Evolutionary conservation across 768 basidiomycete genomes (phyloP).

Genomic region (Lepiota subincarnata): DNA sequence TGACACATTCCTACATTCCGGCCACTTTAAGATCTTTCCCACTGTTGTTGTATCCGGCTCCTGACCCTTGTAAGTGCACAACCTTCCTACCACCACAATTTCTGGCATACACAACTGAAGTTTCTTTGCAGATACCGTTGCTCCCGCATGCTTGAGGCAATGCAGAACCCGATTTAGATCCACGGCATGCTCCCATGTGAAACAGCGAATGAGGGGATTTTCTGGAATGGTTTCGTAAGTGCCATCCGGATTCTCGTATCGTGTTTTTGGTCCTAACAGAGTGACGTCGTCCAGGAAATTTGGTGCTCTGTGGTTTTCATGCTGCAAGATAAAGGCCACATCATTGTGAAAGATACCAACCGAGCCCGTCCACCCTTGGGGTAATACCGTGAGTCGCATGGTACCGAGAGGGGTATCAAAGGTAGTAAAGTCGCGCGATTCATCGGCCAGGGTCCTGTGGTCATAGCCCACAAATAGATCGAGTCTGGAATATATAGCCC

Average conservation of each 20-base stretch:
- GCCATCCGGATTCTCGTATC: conserved; percentile 24
- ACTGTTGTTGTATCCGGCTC: conserved; percentile 20
- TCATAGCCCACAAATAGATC: conserved; percentile 36
- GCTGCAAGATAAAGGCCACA: conserved; percentile 27
- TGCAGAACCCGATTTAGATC: too few relatives aligned
- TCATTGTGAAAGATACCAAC: conserved; percentile 27
- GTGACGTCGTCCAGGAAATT: conserved; percentile 31
- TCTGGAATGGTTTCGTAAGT: conserved; percentile 18
- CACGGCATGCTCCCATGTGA: too few relatives aligned
- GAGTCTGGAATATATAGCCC: conserved; percentile 20
- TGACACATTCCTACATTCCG: conserved; percentile 13
- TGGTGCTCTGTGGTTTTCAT: conserved; percentile 23
- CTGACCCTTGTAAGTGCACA: conserved; percentile 22
- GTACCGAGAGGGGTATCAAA: conserved; percentile 36
- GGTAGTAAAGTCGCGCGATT: conserved; percentile 28
- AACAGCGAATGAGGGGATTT: too few relatives aligned
- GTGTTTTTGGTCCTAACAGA: conserved; percentile 26
- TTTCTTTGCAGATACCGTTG: too few relatives aligned
- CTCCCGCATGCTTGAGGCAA: too few relatives aligned
- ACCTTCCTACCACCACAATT: conserved; percentile 22
- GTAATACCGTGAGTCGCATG: conserved; percentile 27
- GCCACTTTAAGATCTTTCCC: conserved; percentile 22
- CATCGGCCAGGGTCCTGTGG: conserved; percentile 19
- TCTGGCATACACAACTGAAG: too few relatives aligned
- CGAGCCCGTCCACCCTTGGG: conserved; percentile 38